These are phyloP conservation scores for Paxillus ammoniavirescens DNA, from an alignment of 768 basidiomycete species.

Conservation along the genomic window DNA sequence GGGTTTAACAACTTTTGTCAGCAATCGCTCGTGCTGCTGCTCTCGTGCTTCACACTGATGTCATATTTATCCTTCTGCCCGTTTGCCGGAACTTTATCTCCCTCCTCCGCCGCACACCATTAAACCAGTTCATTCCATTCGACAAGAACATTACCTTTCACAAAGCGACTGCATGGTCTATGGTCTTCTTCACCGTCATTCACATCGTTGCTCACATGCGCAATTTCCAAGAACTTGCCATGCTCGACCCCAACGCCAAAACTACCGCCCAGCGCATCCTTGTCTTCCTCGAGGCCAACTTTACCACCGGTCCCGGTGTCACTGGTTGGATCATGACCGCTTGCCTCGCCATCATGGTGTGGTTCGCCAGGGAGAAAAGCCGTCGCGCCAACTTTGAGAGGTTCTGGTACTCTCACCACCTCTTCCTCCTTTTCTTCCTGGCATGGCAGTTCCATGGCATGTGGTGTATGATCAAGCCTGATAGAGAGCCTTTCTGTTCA, in stretches of 20 bases:
- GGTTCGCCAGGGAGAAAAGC: slow-evolving; percentile 79
- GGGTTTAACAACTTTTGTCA: slow-evolving; percentile 26
- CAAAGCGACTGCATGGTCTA: slow-evolving; percentile 89
- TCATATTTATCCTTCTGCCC: slow-evolving; percentile 91
- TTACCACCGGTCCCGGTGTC: slow-evolving; percentile 74
- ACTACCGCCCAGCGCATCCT: slow-evolving; percentile 54
- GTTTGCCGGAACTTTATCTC: slow-evolving; percentile 96
- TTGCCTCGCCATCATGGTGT: slow-evolving; percentile 76
- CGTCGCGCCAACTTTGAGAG: slow-evolving; percentile 78
- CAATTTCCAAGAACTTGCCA: slow-evolving; percentile 72
- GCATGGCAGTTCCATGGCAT: slow-evolving; percentile 94
- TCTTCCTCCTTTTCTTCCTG: slow-evolving; percentile 92
- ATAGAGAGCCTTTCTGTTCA: slow-evolving; percentile 85
- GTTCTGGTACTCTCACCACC: slow-evolving; percentile 88
- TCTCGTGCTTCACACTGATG: slow-evolving; percentile 86
- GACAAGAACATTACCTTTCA: slow-evolving; percentile 92
- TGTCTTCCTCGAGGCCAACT: slow-evolving; percentile 78
- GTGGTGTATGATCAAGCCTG: slow-evolving; percentile 96
- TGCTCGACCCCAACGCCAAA: slow-evolving; percentile 50
- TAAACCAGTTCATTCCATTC: slow-evolving; percentile 87
- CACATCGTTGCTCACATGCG: slow-evolving; percentile 86
- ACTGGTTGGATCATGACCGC: slow-evolving; percentile 90
- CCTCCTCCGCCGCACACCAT: slow-evolving; percentile 77
- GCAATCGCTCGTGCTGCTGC: slow-evolving; percentile 88
- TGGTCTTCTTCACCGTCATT: slow-evolving; percentile 71